Base-by-base conservation (phyloP, 1,284 basidiomycete genomes). In the Nidula niveotomentosa region DNA sequence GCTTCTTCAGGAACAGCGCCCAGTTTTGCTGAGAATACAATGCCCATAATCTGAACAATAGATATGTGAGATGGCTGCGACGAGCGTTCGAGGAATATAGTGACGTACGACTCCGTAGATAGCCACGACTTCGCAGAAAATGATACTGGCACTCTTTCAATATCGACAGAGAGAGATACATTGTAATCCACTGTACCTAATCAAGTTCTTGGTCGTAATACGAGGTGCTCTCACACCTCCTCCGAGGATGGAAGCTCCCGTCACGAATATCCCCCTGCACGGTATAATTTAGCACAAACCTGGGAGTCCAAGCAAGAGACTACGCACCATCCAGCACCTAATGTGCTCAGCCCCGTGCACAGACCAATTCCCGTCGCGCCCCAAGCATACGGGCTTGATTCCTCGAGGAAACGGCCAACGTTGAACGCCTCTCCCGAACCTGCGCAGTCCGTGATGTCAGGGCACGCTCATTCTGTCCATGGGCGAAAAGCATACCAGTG, bases 41-140 rank as follows among this genome's bases (percentile, higher is more conserved):
- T 98, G 41, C 93, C 91, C 67, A 95, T 94, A 66, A 96, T 94
- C 92, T 94, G 47, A 39, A 18, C 37, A 47, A 44, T 36, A 34
- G 30, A 50, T 18, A 50, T 13, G 18, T 12, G 39, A 49, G 44
- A 13, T 44, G 36, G 47, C 23, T 53, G 36, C 49, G n/a, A 56
- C 48, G 36, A 49, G 51, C 39, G 36, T 37, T 41, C 15, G 37
- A 41, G 15, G 36, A 48, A 51, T 37, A 17, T 37, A 17, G 17
- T 30, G 36, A 82, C 90, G 58, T 72, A 96, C 94, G 51, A 94
- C 92, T 54, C 91, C 96, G 73, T 96, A 97, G 67, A 97, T 97
- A 58, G 94, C 95, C 18, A 97, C 94, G 62, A 98, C 96, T 79
- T 99, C 96, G 71, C 96, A 98, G 79, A 99, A 98, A 69, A 99